Evolutionary conservation across 345 rosid genomes (phyloP).

Genomic region (Murraya paniculata): DNA sequence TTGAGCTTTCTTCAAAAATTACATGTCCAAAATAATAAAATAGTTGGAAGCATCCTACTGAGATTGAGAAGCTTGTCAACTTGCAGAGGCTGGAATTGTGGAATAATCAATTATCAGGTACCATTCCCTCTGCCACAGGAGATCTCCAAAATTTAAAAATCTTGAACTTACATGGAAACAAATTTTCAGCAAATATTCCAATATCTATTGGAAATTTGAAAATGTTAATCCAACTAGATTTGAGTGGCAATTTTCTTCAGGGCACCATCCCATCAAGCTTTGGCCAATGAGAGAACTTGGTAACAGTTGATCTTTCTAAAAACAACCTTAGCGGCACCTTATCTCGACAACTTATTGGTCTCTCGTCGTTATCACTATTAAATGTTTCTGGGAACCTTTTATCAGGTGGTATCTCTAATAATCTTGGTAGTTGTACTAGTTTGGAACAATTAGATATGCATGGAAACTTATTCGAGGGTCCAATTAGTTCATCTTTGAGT

Average conservation of each 20-base stretch:
- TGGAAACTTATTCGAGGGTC: slow-evolving; percentile 7
- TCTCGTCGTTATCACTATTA: slow-evolving; percentile 20
- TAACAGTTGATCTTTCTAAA: neutral
- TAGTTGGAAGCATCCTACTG: slow-evolving; percentile 1
- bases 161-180: slow-evolving; percentile 1
- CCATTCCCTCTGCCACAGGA: neutral
- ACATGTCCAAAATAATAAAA: slow-evolving; percentile 24
- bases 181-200: slow-evolving; percentile 16
- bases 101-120: neutral
- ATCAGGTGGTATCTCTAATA: neutral
- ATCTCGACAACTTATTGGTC: slow-evolving; percentile 3
- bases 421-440: neutral
- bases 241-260: slow-evolving; percentile 6
- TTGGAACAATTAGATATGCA: neutral
- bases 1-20: slow-evolving; percentile 29
- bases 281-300: slow-evolving; percentile 3
- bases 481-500: neutral
- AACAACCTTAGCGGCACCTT: slow-evolving; percentile 17
- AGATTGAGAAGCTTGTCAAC: neutral
- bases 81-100: neutral
- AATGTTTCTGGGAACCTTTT: neutral
- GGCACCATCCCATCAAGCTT: slow-evolving; percentile 23
- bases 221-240: neutral
- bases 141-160: neutral
- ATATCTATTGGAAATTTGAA: slow-evolving; percentile 15